These are phyloP conservation scores for Trichosporon faecale DNA, from an alignment of 1,284 basidiomycete genomes.

Conservation along the genomic window DNA sequence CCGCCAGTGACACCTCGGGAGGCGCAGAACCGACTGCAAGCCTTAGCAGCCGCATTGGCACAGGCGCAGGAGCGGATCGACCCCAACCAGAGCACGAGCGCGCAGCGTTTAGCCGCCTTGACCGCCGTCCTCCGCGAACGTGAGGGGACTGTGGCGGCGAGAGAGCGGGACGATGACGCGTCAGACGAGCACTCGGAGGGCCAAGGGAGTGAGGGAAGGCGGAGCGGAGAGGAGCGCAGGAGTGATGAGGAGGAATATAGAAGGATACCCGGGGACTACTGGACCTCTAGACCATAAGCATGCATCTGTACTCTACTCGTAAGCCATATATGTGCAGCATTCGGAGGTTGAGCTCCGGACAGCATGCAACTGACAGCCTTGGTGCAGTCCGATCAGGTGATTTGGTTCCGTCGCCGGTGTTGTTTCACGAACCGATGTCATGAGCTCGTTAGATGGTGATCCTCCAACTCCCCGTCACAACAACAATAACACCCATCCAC, in stretches of 20 bases:
- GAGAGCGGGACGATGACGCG: background rate
- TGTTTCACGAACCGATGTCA: background rate
- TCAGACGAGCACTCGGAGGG: background rate
- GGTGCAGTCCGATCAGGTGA: background rate
- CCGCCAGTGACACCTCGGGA: slow-evolving; percentile 23
- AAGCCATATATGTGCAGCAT: background rate
- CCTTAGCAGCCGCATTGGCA: slow-evolving; percentile 7
- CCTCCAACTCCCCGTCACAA: background rate
- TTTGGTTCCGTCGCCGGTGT: background rate
- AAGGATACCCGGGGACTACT: slow-evolving; percentile 28
- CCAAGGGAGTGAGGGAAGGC: background rate
- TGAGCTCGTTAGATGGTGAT: background rate
- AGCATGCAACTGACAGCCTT: background rate
- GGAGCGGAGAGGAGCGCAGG: background rate
- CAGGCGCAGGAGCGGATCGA: slow-evolving; percentile 10
- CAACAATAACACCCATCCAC: slow-evolving; percentile 12
- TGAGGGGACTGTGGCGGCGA: background rate
- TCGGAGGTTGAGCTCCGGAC: background rate
- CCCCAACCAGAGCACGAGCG: background rate
- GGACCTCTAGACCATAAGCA: slow-evolving; percentile 24
- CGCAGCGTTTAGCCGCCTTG: slow-evolving; percentile 9
- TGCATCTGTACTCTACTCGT: slow-evolving; percentile 22
- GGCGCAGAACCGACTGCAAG: background rate
- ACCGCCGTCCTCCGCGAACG: background rate
- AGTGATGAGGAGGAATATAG: background rate